Conservation (phyloP, 768 basidiomycete genomes). For the Gautieria morchelliformis region DNA sequence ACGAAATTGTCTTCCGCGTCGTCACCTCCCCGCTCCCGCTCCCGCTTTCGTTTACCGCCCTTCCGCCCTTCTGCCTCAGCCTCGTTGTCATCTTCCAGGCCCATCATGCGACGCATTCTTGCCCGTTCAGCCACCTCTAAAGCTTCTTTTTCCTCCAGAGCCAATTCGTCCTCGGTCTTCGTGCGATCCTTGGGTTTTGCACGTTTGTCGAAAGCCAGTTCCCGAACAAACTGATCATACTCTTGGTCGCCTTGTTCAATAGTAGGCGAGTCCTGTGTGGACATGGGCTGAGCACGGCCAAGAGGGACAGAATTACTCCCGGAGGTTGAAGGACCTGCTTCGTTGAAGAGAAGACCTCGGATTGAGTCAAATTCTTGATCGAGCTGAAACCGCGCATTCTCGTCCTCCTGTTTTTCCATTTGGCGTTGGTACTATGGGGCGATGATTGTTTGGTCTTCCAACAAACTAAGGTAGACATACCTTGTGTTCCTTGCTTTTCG, state of each 20-base stretch:
- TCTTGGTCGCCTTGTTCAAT: slow-evolving; percentile 41
- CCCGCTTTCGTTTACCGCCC: slow-evolving; percentile 40
- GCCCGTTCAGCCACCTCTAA: slow-evolving; percentile 79
- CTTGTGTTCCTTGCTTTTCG: slow-evolving; percentile 95
- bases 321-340: slow-evolving; percentile 35
- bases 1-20: slow-evolving; percentile 83
- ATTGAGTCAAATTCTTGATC: slow-evolving; percentile 83
- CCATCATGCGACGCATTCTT: slow-evolving; percentile 77
- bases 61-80: slow-evolving; percentile 39
- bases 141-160: slow-evolving; percentile 76
- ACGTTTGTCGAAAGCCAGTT: slow-evolving; percentile 86
- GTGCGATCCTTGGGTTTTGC: slow-evolving; percentile 92
- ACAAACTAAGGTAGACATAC: slow-evolving; percentile 30
- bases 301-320: slow-evolving; percentile 30
- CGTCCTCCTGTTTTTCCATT: slow-evolving; percentile 77
- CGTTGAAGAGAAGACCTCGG: slow-evolving; percentile 46
- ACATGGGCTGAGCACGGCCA: slow-evolving; percentile 9
- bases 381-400: slow-evolving; percentile 76
- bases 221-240: slow-evolving; percentile 88
- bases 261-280: slow-evolving; percentile 10
- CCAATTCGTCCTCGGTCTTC: slow-evolving; percentile 93
- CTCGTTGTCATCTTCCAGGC: slow-evolving; percentile 53
- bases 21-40: slow-evolving; percentile 65
- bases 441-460: not conserved
- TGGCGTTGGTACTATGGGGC: slow-evolving; percentile 66